Percentiles rank a stretch among this genome's conserved stretches.
Conservation (phyloP, 2,329 filamentous ascomycete species). For the Hypomyces perniciosus region DNA sequence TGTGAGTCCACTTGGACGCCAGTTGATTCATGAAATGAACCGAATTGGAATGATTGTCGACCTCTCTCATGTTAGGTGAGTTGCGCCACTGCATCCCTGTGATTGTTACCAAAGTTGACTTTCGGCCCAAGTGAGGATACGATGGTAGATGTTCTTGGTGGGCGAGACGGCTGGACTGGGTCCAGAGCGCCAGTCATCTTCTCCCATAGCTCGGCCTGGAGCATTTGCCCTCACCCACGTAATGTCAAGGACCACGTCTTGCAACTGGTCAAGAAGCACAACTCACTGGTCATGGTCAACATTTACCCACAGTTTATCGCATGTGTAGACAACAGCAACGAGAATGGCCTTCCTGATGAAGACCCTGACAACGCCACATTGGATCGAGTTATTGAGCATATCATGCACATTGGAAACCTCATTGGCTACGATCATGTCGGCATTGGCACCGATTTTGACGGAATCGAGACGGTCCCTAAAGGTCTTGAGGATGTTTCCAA, state of each 20-base stretch:
- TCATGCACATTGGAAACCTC: constrained; percentile 71
- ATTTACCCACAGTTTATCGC: constrained; percentile 79
- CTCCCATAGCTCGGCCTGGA: constrained; percentile 77
- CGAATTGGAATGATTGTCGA: constrained; percentile 92
- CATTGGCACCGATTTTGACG: constrained; percentile 86
- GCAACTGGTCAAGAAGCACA: constrained; percentile 63
- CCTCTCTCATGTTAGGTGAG: constrained; percentile 59
- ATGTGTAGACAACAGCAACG: constrained; percentile 55
- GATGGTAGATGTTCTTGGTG: constrained; percentile 75
- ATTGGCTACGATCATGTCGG: constrained; percentile 88
- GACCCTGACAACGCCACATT: constrained; percentile 67
- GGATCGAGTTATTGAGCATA: constrained; percentile 71
- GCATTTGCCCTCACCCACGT: constrained; percentile 78
- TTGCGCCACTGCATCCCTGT: not conserved
- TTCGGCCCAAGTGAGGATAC: constrained; percentile 57
- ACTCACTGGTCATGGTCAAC: constrained; percentile 86
- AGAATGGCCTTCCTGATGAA: constrained; percentile 61
- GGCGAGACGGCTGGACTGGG: constrained; percentile 57
- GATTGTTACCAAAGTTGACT: not conserved
- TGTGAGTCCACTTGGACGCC: constrained; percentile 62
- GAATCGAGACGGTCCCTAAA: constrained; percentile 57
- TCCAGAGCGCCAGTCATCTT: constrained; percentile 81
- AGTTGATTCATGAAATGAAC: constrained; percentile 83
- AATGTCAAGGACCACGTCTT: constrained; percentile 87
- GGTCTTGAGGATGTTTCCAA: constrained; percentile 83